Evolutionary conservation across 192 early-diverging fungal genomes (phyloP), one percentile per base, ranked within the genome.

Genomic region (Radiomyces spectabilis): DNA sequence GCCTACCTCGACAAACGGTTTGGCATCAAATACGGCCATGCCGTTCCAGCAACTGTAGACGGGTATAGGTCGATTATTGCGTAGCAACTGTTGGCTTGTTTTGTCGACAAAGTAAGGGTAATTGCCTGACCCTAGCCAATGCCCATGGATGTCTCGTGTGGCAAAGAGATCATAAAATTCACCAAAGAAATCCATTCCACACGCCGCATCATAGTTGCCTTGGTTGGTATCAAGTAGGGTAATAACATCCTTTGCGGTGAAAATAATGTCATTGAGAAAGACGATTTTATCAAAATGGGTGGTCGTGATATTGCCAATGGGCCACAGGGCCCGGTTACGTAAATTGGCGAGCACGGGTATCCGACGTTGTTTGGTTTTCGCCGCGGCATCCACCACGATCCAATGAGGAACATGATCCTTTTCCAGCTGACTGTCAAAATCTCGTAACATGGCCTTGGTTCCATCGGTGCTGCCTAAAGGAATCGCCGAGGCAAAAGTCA

Each of bases 41-140:
- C 57, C 57, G 31, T 41, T 41, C 57, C 57, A 59, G 35, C 57
- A 59, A 49, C 57, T 59, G 46, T 49, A 59, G 8, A 59, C 57
- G 0, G 37, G 57, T 13, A 59, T 40, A 7, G 33, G 26, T 13
- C 27, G 19, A 16, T 29, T 31, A 18, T 59, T 19, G 6, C 50
- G 22, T 0, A 59, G 25, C 7, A 49, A 35, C 13, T 41, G 1
- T 18, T 27, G 16, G 27, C 45, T 49, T 4, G n/a, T 21, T 4
- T 29, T 13, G 25, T 24, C 31, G 9, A 18, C 1, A 41, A 54
- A 54, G 26, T 54, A 54, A 40, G 52, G 52, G 30, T 54, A 54
- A 6, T 54, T 41, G 18, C 52, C 52, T 4, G 52, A 54, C 1
- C 52, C 52, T n/a, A 54, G 18, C 52, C 52, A 54, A n/a, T 39